Conservation (phyloP, 169 alveolate species). For the Cryptosporidium parvum region DNA sequence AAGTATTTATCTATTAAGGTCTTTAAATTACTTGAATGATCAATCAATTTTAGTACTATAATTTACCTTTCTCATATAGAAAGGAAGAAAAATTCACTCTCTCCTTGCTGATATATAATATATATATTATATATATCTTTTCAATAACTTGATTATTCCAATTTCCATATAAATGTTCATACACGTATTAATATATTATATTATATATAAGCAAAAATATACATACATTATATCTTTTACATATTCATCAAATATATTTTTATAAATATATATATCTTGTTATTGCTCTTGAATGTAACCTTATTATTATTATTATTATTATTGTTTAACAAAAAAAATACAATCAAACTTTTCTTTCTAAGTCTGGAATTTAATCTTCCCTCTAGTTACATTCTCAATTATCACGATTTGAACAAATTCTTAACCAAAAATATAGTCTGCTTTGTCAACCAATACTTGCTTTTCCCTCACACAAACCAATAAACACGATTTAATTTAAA, state of each 20-base stretch:
- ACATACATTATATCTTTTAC: background rate
- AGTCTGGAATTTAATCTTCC: background rate
- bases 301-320: too few relatives aligned
- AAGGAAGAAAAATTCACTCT: background rate
- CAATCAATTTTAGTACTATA: background rate
- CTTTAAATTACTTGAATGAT: background rate
- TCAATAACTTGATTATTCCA: background rate
- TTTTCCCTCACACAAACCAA: constrained; percentile 4
- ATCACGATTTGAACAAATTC: background rate
- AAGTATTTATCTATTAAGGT: background rate
- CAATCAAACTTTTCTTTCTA: too few relatives aligned
- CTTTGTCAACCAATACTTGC: constrained; percentile 14
- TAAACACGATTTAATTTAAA: background rate
- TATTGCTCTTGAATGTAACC: background rate
- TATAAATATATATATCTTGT: too few relatives aligned
- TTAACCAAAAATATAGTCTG: background rate
- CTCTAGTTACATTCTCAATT: constrained; percentile 1
- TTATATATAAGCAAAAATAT: background rate
- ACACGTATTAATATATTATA: background rate
- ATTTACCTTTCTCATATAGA: background rate
- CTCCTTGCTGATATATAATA: background rate
- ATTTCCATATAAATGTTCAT: too few relatives aligned
- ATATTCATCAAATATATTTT: background rate
- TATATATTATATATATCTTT: too few relatives aligned
- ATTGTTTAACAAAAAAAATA: too few relatives aligned